phyloP scores from a whole-genome alignment of 345 rosid genomes.

The Citrus australasica region DNA sequence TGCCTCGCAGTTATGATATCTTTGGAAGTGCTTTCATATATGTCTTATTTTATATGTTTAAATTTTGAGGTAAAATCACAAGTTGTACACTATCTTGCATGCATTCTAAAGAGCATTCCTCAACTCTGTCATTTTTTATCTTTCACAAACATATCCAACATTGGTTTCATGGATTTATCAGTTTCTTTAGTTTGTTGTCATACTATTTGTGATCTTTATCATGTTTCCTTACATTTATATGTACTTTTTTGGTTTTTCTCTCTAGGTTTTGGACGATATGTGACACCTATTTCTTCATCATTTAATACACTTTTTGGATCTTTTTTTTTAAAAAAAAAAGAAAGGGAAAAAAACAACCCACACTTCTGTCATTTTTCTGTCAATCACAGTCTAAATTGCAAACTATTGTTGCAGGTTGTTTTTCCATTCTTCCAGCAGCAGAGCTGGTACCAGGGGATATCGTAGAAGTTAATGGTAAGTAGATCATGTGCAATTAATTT shows the following conservation, averaged over 20 bases:
- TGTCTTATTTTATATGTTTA: background rate
- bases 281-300: background rate
- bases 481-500: conserved; percentile 6
- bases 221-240: background rate
- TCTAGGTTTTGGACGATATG: background rate
- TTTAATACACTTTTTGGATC: background rate
- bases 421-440: conserved; percentile 91
- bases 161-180: background rate
- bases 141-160: background rate
- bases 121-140: background rate
- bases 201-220: conserved; percentile 13
- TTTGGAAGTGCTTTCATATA: background rate
- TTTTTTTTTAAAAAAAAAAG: too few species aligned
- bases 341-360: too few species aligned
- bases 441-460: conserved; percentile 97
- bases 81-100: background rate
- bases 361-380: background rate
- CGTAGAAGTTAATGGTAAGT: conserved; percentile 88
- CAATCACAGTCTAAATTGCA: background rate
- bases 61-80: background rate
- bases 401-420: conserved; percentile 65
- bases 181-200: background rate
- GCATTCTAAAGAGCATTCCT: background rate
- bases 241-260: background rate
- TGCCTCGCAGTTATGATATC: background rate